These are phyloP conservation scores for Phaeodactylum tricornutum DNA, from an alignment of 108 stramenopile species.

Conservation along the genomic window DNA sequence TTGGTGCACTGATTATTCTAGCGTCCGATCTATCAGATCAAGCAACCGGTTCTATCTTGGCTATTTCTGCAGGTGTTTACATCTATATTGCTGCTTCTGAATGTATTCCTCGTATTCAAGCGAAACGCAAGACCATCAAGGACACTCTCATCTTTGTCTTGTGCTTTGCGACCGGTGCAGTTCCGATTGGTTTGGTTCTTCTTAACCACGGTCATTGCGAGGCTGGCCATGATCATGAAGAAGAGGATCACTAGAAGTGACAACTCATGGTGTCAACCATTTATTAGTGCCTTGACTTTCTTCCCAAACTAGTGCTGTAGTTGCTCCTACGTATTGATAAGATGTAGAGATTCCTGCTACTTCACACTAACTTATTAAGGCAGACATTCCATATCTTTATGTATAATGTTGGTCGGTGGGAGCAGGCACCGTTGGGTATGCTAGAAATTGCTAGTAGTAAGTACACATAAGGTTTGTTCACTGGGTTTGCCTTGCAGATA, in stretches of 20 bases:
- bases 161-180: slow-evolving; percentile 46
- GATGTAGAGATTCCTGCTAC: too few species aligned
- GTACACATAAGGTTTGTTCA: too few species aligned
- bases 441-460: too few species aligned
- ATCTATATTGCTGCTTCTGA: slow-evolving; percentile 55
- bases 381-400: too few species aligned
- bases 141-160: slow-evolving; percentile 27
- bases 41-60: slow-evolving; percentile 50
- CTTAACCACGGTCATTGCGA: slow-evolving; percentile 80
- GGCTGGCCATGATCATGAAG: slow-evolving; percentile 3
- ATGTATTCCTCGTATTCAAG: slow-evolving; percentile 35
- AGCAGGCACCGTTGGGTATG: too few species aligned
- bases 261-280: too few species aligned
- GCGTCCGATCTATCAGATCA: slow-evolving; percentile 23
- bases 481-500: too few species aligned
- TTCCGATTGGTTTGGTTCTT: slow-evolving; percentile 73
- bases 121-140: slow-evolving; percentile 2
- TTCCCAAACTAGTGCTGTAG: too few species aligned
- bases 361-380: too few species aligned
- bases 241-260: background rate
- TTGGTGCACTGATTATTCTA: slow-evolving; percentile 53
- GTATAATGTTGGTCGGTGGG: too few species aligned
- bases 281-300: too few species aligned
- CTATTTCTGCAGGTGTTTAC: slow-evolving; percentile 70
- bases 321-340: too few species aligned